Conservation (phyloP, 1,139 yeast species). For the Kodamaea anthophila region DNA sequence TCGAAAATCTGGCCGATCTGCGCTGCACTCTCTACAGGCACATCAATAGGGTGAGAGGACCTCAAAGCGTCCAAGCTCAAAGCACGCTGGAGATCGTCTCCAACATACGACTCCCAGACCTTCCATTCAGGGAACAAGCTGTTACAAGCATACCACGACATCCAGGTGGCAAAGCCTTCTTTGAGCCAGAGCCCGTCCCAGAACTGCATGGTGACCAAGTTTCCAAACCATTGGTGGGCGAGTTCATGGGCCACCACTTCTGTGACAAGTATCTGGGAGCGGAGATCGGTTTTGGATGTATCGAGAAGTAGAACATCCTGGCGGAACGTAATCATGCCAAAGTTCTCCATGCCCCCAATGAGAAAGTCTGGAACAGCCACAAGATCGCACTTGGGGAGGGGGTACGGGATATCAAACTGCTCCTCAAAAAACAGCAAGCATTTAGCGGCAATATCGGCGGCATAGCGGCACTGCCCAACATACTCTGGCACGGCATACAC, state of each 20-base stretch:
- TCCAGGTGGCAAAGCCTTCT: constrained; percentile 63
- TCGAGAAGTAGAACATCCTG: constrained; percentile 47
- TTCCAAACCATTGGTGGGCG: constrained; percentile 63
- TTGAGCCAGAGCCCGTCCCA: constrained; percentile 63
- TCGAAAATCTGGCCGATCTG: constrained; percentile 57
- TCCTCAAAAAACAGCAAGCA: constrained; percentile 46
- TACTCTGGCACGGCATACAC: constrained; percentile 51
- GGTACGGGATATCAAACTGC: constrained; percentile 51
- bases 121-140: constrained; percentile 53
- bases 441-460: constrained; percentile 46
- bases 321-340: constrained; percentile 53
- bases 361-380: constrained; percentile 53
- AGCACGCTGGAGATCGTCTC: constrained; percentile 46
- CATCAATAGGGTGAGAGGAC: constrained; percentile 55
- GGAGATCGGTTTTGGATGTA: constrained; percentile 37
- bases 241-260: constrained; percentile 57
- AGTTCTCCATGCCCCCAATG: constrained; percentile 60
- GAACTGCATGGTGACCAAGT: constrained; percentile 58
- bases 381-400: constrained; percentile 55
- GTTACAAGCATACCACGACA: constrained; percentile 75
- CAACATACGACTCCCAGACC: constrained; percentile 48
- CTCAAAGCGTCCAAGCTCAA: constrained; percentile 47
- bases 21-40: constrained; percentile 47
- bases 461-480: constrained; percentile 42
- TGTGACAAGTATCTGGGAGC: constrained; percentile 46